Conservation (phyloP, 139 green algal genomes). For the Yamagishiella unicocca region DNA sequence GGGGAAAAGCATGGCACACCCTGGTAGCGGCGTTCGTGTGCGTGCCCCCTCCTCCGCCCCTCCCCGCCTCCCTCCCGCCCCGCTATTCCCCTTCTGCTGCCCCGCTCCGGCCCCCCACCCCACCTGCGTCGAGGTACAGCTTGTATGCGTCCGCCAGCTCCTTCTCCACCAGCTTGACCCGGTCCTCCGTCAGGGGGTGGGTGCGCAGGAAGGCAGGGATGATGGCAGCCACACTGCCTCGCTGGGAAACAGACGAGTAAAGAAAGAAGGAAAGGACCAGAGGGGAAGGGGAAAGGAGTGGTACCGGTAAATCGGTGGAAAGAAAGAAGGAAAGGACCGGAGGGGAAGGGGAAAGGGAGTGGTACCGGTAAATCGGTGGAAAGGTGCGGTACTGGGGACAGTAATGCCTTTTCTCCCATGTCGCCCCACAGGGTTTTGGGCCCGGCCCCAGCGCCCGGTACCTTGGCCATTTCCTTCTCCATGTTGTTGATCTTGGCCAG, state of each 20-base stretch:
- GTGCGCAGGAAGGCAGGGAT: conserved; percentile 75
- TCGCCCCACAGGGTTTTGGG: not conserved
- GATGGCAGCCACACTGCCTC: not conserved
- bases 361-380: too few species aligned
- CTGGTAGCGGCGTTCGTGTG: too few species aligned
- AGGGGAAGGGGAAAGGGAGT: not conserved
- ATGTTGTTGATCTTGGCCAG: conserved; percentile 61
- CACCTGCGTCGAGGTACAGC: conserved; percentile 47
- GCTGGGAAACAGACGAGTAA: not conserved
- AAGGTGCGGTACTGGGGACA: too few species aligned
- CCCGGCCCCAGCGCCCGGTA: not conserved
- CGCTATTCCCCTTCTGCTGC: too few species aligned
- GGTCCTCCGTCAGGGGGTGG: conserved; percentile 78
- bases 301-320: too few species aligned
- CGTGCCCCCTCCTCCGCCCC: too few species aligned
- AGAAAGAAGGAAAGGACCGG: not conserved
- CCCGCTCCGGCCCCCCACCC: too few species aligned
- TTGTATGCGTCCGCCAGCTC: conserved; percentile 61
- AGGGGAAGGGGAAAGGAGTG: not conserved
- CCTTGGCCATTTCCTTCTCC: conserved; percentile 43
- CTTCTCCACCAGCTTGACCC: conserved; percentile 60
- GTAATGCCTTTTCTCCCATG: too few species aligned
- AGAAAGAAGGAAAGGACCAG: not conserved
- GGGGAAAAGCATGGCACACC: too few species aligned
- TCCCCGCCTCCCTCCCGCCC: too few species aligned